Evolutionary conservation across 345 rosid genomes (phyloP).

Genomic region (Linum lewisii): DNA sequence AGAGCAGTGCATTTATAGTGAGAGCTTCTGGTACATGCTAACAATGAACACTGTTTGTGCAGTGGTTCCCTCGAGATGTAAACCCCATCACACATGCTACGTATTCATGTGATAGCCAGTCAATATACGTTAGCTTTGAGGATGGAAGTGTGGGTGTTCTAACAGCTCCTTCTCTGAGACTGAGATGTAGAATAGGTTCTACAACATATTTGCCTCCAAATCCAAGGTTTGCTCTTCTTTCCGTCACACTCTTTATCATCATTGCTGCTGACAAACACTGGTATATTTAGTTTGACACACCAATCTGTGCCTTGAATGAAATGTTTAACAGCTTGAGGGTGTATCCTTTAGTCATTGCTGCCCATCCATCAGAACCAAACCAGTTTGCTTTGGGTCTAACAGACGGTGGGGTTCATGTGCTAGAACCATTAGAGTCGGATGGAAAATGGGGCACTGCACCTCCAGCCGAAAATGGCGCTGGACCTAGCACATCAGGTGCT

Average conservation of each 20-base stretch:
- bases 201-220: slow-evolving; percentile 58
- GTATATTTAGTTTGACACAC: not conserved
- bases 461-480: slow-evolving; percentile 63
- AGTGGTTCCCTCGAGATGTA: slow-evolving; percentile 61
- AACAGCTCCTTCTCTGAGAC: slow-evolving; percentile 50
- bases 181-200: slow-evolving; percentile 74
- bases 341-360: slow-evolving; percentile 68
- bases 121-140: slow-evolving; percentile 66
- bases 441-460: slow-evolving; percentile 85
- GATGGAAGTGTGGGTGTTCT: slow-evolving; percentile 63
- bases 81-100: slow-evolving; percentile 73
- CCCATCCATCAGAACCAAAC: slow-evolving; percentile 61
- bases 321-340: slow-evolving; percentile 58
- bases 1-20: slow-evolving; percentile 3
- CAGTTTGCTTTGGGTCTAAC: slow-evolving; percentile 75
- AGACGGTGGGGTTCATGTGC: slow-evolving; percentile 54
- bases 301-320: slow-evolving; percentile 1
- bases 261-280: not conserved
- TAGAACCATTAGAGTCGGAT: slow-evolving; percentile 67
- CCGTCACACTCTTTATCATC: no score
- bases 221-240: slow-evolving; percentile 42
- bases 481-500: slow-evolving; percentile 42
- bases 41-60: slow-evolving; percentile 13
- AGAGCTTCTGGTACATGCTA: slow-evolving; percentile 2
- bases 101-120: slow-evolving; percentile 71